Evolutionary conservation across 2,329 filamentous ascomycete genomes (phyloP).

Genomic region (Claviceps citrina): DNA sequence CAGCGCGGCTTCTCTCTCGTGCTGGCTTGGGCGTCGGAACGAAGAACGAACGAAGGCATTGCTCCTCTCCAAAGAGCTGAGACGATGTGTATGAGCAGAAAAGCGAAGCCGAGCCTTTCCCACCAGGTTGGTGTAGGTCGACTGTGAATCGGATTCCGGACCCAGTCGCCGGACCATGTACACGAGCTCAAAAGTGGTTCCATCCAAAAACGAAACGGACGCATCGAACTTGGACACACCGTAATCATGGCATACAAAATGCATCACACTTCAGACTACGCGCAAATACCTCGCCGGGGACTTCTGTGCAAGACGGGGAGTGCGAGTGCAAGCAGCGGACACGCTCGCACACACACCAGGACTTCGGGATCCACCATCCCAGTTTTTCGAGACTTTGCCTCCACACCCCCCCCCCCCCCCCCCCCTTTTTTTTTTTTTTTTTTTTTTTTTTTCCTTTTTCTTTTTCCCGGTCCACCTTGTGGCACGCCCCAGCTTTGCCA

Average conservation of each 20-base stretch:
- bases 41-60: neutral
- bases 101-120: too few species aligned
- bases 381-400: neutral
- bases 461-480: conserved; percentile 2
- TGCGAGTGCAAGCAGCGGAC: neutral
- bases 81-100: neutral
- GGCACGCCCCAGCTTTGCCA: conserved; percentile 1
- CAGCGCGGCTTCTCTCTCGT: neutral
- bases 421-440: too few species aligned
- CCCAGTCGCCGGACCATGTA: neutral
- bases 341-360: conserved; percentile 1
- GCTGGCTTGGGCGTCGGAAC: too few species aligned
- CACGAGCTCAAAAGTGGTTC: neutral
- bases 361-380: conserved; percentile 2
- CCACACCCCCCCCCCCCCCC: neutral
- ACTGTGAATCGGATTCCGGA: neutral
- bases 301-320: neutral
- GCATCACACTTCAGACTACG: neutral
- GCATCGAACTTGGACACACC: too few species aligned
- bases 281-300: too few species aligned
- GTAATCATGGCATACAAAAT: conserved; percentile 2
- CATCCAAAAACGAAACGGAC: too few species aligned
- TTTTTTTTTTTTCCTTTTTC: neutral
- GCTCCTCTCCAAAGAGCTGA: neutral
- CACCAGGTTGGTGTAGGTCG: neutral